These are phyloP conservation scores for Protomyces macrosporus DNA, from an alignment of 1,139 yeast species.

Conservation along the genomic window DNA sequence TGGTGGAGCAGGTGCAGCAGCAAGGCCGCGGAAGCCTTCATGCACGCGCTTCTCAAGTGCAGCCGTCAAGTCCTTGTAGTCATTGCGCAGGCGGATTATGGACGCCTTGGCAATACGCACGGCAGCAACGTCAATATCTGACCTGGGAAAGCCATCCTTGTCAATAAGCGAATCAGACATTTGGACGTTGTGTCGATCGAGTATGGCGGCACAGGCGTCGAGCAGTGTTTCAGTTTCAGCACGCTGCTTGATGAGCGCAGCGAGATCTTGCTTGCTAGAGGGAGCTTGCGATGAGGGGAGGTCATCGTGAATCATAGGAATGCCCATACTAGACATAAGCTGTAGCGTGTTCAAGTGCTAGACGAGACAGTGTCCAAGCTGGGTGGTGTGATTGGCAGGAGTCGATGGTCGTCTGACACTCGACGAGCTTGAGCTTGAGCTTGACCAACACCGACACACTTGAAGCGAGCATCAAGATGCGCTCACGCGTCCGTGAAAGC, in stretches of 20 bases:
- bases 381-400: too few species aligned
- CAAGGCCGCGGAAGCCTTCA: conserved; percentile 36
- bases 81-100: conserved; percentile 66
- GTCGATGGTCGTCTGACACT: too few species aligned
- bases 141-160: conserved; percentile 76
- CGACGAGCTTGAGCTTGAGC: too few species aligned
- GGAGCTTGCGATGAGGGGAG: conserved; percentile 3
- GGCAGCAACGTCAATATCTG: conserved; percentile 68
- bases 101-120: conserved; percentile 57
- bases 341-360: too few species aligned
- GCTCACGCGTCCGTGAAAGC: conserved; percentile 3
- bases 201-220: conserved; percentile 35
- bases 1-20: conserved; percentile 13
- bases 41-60: conserved; percentile 14
- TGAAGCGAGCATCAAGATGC: background rate
- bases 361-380: too few species aligned
- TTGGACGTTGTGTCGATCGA: conserved; percentile 44
- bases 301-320: conserved; percentile 25
- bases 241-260: conserved; percentile 31
- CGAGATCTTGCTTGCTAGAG: conserved; percentile 5
- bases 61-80: conserved; percentile 46
- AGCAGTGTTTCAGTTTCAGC: conserved; percentile 35
- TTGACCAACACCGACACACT: too few species aligned
- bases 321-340: conserved; percentile 8
- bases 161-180: conserved; percentile 64